A percentile compares a stretch with the other conserved stretches of the same genome.
These are phyloP conservation scores for Leucocoprinus leucothites DNA, from an alignment of 768 basidiomycete species.

Conservation along the genomic window DNA sequence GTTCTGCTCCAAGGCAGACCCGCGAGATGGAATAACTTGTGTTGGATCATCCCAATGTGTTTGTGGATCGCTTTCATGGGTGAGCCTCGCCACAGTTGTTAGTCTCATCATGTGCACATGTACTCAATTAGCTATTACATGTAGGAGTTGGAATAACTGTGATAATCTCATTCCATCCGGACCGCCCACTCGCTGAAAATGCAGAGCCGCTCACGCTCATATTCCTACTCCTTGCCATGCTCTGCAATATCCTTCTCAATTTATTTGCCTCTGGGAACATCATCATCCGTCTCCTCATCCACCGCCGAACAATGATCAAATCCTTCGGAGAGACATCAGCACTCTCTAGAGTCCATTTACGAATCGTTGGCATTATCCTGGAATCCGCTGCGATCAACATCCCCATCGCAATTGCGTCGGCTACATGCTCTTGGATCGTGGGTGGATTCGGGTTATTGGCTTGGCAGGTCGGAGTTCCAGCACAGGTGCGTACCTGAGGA, in stretches of 20 bases:
- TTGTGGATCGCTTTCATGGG: background rate
- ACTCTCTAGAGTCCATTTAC: background rate
- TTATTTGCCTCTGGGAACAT: conserved; percentile 2
- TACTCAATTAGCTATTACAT: no score
- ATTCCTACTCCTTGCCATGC: background rate
- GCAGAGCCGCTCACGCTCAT: background rate
- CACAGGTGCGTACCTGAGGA: conserved; percentile 8
- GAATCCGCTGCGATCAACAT: conserved; percentile 1
- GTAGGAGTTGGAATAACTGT: background rate
- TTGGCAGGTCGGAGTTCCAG: background rate
- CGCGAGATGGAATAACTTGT: background rate
- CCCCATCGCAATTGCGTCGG: background rate
- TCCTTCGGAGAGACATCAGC: background rate
- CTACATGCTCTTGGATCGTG: background rate
- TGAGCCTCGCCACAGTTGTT: background rate
- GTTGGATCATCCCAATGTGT: background rate
- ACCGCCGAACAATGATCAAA: background rate
- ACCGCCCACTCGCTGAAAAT: background rate
- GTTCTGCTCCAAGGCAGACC: background rate
- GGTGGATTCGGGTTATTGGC: background rate
- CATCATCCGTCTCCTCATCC: background rate
- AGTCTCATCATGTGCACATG: background rate
- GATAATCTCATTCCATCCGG: background rate
- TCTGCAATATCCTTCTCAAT: conserved; percentile 3
- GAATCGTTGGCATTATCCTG: background rate